phyloP scores from a whole-genome alignment of 2,329 filamentous ascomycete species.

The Coniella vitis region DNA sequence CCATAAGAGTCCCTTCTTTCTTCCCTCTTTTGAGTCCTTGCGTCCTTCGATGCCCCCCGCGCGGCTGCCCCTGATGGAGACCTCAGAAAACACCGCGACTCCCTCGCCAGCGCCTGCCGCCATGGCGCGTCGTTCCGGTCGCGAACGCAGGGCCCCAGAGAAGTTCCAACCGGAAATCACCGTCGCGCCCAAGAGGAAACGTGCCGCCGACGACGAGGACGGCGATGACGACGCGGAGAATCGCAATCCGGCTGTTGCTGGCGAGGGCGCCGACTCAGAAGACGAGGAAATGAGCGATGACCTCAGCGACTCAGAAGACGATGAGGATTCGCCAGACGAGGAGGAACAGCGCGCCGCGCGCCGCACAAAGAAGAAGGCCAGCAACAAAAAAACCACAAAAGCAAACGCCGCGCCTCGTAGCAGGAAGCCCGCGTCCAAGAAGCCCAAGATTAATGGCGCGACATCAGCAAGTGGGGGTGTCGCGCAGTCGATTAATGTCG shows the following conservation, averaged over 20 bases:
- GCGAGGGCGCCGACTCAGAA: constrained; percentile 30
- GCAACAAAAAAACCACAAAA: no score
- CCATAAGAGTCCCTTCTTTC: constrained; percentile 19
- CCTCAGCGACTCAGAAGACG: constrained; percentile 25
- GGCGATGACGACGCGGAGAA: constrained; percentile 40
- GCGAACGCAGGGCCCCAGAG: constrained; percentile 54
- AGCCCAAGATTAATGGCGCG: constrained; percentile 55
- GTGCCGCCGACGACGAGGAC: constrained; percentile 35
- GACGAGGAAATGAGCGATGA: constrained; percentile 19
- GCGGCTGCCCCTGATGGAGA: constrained; percentile 44
- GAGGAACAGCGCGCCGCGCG: constrained; percentile 33
- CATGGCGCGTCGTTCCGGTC: constrained; percentile 59
- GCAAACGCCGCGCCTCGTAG: constrained; percentile 30
- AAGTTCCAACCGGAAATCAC: constrained; percentile 52
- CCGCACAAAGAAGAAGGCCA: constrained; percentile 21
- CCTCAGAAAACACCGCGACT: constrained; percentile 49
- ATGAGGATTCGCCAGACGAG: constrained; percentile 33
- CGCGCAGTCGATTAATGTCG: constrained; percentile 27
- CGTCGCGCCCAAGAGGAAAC: constrained; percentile 51
- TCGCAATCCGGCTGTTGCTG: constrained; percentile 41
- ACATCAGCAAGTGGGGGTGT: constrained; percentile 24
- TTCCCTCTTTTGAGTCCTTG: constrained; percentile 1
- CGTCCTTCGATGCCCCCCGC: constrained; percentile 29
- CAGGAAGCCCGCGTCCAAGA: constrained; percentile 56
- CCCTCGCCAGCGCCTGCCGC: constrained; percentile 44